Evolutionary conservation across 2,329 filamentous ascomycete species (phyloP), one percentile per base, ranked within the genome.

Genomic region (Neonectria ditissima): DNA sequence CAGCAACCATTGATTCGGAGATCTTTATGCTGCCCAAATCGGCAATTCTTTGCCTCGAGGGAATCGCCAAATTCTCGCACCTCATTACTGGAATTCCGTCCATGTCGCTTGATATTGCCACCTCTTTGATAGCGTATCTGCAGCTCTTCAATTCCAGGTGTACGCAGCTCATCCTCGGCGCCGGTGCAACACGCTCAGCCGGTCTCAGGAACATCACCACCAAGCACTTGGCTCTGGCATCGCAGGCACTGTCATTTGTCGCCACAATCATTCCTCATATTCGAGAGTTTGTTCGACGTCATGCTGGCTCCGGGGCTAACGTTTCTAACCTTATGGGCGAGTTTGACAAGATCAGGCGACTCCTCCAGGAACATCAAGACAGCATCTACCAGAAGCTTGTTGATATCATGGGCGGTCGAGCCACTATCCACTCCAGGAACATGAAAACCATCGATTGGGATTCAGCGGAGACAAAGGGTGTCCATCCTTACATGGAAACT

Each of bases 151-250:
- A 99, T 78, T 97, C 94, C 2, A 91, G 96, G 20, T 94, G 94
- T 62, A 97, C 92, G n/a, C 96, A 99, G 76, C 87, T 99, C 62
- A 97, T 99, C 68, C 89, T 99, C 7, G 96, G 96, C 1, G 96
- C 96, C 1, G 96, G 96, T 5, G 96, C 96, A 4, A 97, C 93
- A 5, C 86, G 89, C 37, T 94, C 92, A 24, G 96, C 94, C 1
- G 95, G 95, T 0, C 83, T 99, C 20, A 97, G 94, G 77, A 97
- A 97, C 74, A 99, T 99, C 76, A 97, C 93, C 0, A 97, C 96
- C 0, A 96, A 96, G 73, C 95, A 99, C 79, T 86, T 99, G 2
- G 94, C 96, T 0, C 88, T 98, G 18, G 94, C 96, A 2, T 94
- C 92, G 0, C 95, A 97, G 77, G 92, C 94, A 0, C 81, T 98